These are phyloP conservation scores for Endotrypanum monterogeii DNA, from an alignment of 208 protist species.

Conservation along the genomic window DNA sequence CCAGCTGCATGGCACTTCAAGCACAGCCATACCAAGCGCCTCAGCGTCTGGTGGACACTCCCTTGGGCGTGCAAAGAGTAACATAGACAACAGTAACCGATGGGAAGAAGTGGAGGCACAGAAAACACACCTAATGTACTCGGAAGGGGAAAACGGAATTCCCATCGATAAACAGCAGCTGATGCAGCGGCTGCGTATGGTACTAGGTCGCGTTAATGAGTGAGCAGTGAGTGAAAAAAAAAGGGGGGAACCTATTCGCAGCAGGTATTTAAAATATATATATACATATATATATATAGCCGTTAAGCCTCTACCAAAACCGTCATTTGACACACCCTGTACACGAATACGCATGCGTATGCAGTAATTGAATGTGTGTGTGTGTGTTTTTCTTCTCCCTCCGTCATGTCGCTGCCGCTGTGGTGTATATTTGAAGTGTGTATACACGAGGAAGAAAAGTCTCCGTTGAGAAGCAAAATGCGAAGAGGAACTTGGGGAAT, in stretches of 20 bases:
- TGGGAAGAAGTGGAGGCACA: not conserved
- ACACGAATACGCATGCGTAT: too few species aligned
- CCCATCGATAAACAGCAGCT: slow-evolving; percentile 7
- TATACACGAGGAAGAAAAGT: too few species aligned
- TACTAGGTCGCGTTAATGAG: slow-evolving; percentile 13
- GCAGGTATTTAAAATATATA: not conserved
- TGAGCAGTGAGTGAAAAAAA: slow-evolving; percentile 3
- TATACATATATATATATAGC: not conserved
- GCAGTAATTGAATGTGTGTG: too few species aligned
- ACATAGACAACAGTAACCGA: not conserved
- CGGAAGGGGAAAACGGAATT: not conserved
- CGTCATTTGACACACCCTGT: too few species aligned
- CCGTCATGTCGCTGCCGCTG: too few species aligned
- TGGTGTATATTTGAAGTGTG: too few species aligned
- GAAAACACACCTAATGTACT: not conserved
- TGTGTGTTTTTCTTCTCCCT: too few species aligned
- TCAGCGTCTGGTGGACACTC: not conserved
- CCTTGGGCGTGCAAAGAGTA: not conserved
- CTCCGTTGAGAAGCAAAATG: too few species aligned
- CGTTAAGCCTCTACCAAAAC: too few species aligned
- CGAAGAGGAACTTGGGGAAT: too few species aligned
- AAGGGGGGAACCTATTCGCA: not conserved
- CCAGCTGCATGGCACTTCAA: not conserved
- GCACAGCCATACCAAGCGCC: not conserved
- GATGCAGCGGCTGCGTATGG: slow-evolving; percentile 26